Evolutionary conservation across 2,329 filamentous ascomycete species (phyloP), one percentile per base, ranked within the genome.

Genomic region (Pseudocercospora cruenta): DNA sequence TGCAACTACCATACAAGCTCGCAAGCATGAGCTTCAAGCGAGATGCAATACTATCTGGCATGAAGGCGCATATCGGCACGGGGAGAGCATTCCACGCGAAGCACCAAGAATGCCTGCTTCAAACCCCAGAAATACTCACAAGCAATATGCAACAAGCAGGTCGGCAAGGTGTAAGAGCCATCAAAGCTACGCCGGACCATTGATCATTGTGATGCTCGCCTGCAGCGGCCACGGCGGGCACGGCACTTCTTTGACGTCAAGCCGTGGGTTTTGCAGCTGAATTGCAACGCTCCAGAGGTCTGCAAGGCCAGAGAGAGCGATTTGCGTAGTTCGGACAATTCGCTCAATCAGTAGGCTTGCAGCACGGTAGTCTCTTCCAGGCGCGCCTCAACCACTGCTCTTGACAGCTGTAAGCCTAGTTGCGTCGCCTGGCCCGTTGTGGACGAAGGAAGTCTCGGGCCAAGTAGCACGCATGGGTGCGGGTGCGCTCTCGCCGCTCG

Each of bases 21-120:
- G 58, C 58, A 51, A 31, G 58, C 58, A 60, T 49, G 61, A 68
- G 66, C 64, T 62, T 57, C 26, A 67, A 70, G 70, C 70, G 67
- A 70, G 57, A 33, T 64, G 60, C 62, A 51, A 64, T 62, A 58
- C 31, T 54, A 60, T 62, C 63, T 67, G 62, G 67, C 66, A 69
- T 69, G 64, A 39, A 31, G 67, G 55, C 62, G 64, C 70, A 69
- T 67, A 71, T 26, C 68, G 69, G 71, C 21, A 68, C 69, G 70
- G 69, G 70, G 66, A 67, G 28, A n/a, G 53, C 12, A 49, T 69
- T 69, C 70, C 71, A 70, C 66, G 62, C 54, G 39, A 67, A 63
- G 67, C 66, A 60, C 61, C 57, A 66, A 10, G 12, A 63, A 67
- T 47, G 65, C 60, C 63, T 63, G 53, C 53, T 51, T 51, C 31